Evolutionary conservation across 108 stramenopile species (phyloP).

Genomic region (Nannochloropsis salina): DNA sequence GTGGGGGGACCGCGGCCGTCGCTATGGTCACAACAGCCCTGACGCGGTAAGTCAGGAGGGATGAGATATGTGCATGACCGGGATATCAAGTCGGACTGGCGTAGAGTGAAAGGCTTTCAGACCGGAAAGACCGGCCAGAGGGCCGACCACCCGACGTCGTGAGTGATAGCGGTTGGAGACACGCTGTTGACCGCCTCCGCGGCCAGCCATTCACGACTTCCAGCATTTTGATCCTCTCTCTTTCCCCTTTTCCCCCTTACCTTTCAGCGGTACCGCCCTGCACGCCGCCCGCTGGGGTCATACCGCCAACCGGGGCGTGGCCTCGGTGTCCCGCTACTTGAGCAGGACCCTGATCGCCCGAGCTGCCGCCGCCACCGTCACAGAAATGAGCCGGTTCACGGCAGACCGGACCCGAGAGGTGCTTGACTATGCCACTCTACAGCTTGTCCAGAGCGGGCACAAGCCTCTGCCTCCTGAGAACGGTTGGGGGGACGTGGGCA

Average conservation of each 20-base stretch:
- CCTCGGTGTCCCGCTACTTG: not conserved
- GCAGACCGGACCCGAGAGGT: not conserved
- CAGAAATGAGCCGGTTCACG: not conserved
- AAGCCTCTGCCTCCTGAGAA: not conserved
- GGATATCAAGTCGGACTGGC: too few species aligned
- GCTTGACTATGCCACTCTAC: not conserved
- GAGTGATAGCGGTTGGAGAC: too few species aligned
- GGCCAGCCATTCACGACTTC: too few species aligned
- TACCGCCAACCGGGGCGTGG: not conserved
- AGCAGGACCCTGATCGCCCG: not conserved
- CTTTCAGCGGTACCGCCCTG: not conserved
- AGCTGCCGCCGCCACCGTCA: constrained; percentile 3
- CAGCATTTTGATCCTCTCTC: not conserved
- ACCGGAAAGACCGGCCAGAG: too few species aligned
- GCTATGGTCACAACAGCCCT: not conserved
- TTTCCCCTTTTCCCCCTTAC: not conserved
- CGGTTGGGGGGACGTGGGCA: not conserved
- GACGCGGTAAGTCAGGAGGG: not conserved
- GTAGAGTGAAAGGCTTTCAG: too few species aligned
- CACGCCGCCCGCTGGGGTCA: constrained; percentile 15
- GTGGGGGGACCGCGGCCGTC: not conserved
- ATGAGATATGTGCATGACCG: too few species aligned
- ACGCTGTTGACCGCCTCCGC: too few species aligned
- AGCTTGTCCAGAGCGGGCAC: not conserved
- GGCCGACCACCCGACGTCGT: too few species aligned